Percentiles rank a stretch among this genome's conserved stretches.
These are phyloP conservation scores for Lumnitzera littorea DNA, from an alignment of 345 rosid genomes.

Conservation along the genomic window DNA sequence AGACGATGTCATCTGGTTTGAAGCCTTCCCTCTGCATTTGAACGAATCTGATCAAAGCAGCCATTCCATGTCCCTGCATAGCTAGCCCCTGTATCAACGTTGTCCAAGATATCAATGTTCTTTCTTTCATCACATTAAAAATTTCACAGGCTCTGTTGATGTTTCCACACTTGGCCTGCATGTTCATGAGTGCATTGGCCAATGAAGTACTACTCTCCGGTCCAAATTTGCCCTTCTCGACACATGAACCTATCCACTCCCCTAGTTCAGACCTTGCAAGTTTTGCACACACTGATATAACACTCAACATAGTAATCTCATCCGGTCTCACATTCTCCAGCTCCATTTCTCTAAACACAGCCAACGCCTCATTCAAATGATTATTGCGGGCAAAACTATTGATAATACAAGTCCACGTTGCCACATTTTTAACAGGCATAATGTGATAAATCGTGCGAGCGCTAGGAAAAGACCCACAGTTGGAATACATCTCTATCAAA, in stretches of 20 bases:
- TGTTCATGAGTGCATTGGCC: constrained; percentile 34
- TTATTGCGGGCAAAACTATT: constrained; percentile 16
- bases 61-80: constrained; percentile 27
- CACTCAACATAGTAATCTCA: constrained; percentile 28
- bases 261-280: constrained; percentile 27
- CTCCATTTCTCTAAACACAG: constrained; percentile 29
- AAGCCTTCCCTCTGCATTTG: constrained; percentile 27
- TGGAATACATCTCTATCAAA: constrained; percentile 24
- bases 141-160: constrained; percentile 25
- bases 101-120: constrained; percentile 38
- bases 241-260: constrained; percentile 25
- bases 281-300: constrained; percentile 30
- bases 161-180: constrained; percentile 45
- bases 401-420: constrained; percentile 35
- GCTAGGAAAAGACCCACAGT: constrained; percentile 9
- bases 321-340: constrained; percentile 21
- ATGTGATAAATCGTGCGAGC: too few species aligned
- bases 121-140: constrained; percentile 26
- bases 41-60: constrained; percentile 26
- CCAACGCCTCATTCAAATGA: constrained; percentile 26
- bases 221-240: constrained; percentile 16
- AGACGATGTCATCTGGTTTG: constrained; percentile 29
- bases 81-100: constrained; percentile 36
- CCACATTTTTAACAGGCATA: constrained; percentile 10
- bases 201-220: constrained; percentile 17